These are phyloP conservation scores for Diplocarpon mali DNA, from an alignment of 2,329 filamentous ascomycete genomes.

Conservation along the genomic window DNA sequence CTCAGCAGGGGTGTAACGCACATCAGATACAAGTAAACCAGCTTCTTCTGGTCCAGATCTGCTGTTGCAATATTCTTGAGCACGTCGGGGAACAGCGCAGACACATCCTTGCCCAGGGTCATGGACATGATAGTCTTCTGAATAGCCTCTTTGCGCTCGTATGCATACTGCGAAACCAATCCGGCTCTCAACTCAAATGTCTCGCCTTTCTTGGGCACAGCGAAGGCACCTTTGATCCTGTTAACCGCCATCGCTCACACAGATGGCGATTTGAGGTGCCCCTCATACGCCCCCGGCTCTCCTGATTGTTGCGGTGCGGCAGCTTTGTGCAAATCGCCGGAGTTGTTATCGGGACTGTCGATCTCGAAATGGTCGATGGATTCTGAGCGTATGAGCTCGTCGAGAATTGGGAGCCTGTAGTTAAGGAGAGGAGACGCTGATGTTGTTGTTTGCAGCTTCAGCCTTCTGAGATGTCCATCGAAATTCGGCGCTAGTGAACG, in stretches of 20 bases:
- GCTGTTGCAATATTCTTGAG: conserved; percentile 95
- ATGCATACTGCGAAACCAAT: conserved; percentile 96
- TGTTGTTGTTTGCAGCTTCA: conserved; percentile 11
- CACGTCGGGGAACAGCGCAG: conserved; percentile 91
- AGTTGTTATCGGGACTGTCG: not conserved
- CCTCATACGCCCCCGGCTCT: conserved; percentile 27
- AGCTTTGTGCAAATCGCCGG: conserved; percentile 15
- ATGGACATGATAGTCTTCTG: conserved; percentile 99
- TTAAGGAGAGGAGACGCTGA: conserved; percentile 6
- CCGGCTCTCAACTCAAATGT: conserved; percentile 95
- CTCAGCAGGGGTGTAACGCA: conserved; percentile 29
- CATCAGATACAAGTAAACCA: conserved; percentile 98
- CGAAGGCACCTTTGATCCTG: conserved; percentile 88
- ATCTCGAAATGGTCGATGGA: not conserved
- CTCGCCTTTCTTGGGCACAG: conserved; percentile 88
- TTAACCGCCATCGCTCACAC: conserved; percentile 73
- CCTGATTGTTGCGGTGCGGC: conserved; percentile 14
- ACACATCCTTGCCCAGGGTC: conserved; percentile 98
- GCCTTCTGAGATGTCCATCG: conserved; percentile 16
- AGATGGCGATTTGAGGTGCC: conserved; percentile 30
- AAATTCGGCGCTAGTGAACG: conserved; percentile 4
- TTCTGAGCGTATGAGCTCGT: conserved; percentile 2
- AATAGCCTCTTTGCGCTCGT: conserved; percentile 97
- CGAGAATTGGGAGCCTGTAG: conserved; percentile 3
- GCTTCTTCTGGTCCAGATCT: conserved; percentile 97